Evolutionary conservation across 352 stramenopile species (phyloP), one percentile per base, ranked within the genome.

Genomic region (Phytophthora colocasiae): DNA sequence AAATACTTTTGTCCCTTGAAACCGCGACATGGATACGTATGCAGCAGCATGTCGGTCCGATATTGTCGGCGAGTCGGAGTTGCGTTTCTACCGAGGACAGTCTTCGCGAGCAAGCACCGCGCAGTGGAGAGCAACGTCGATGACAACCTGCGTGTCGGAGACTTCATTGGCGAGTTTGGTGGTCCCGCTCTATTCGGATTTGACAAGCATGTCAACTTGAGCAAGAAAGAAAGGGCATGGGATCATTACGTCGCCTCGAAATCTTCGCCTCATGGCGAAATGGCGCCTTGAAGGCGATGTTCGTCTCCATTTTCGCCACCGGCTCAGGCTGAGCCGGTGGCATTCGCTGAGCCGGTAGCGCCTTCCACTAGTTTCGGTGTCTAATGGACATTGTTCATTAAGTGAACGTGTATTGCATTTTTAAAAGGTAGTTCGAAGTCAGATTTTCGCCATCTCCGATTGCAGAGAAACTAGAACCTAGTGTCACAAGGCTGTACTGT

Each of bases 121-220:
- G 27, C 27, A 58, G 11, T 43, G 36, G 36, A 15, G 36, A 34
- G 6, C 31, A 34, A 34, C 31, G 8, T 11, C 36, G 36, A 63
- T 66, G 58, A 66, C 58, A 52, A 59, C 36, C 38, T 36, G 58
- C 39, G 46, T 34, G 58, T 66, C 58, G 58, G 38, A 40, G 48
- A 29, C 14, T 45, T 15, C n/a, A 60, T 66, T 66, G 58, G 58
- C 12, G 29, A 39, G 9, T 24, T 17, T 32, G 38, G 11, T 6
- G 39, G 36, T 59, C 48, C 58, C 58, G 58, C 58, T 66, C 58
- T 66, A 43, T 66, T 60, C 48, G 31, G 58, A 66, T 66, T 58
- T 65, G 58, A 40, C 58, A 64, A 24, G 46, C 36, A 43, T 43
- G 36, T 43, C 36, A 43, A 19, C 12, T 36, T 53, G 41, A 52